A percentile compares a stretch with the other conserved stretches of the same genome.
These are phyloP conservation scores for Yamadazyma sp. DNA, from an alignment of 805 yeast species.

Conservation along the genomic window DNA sequence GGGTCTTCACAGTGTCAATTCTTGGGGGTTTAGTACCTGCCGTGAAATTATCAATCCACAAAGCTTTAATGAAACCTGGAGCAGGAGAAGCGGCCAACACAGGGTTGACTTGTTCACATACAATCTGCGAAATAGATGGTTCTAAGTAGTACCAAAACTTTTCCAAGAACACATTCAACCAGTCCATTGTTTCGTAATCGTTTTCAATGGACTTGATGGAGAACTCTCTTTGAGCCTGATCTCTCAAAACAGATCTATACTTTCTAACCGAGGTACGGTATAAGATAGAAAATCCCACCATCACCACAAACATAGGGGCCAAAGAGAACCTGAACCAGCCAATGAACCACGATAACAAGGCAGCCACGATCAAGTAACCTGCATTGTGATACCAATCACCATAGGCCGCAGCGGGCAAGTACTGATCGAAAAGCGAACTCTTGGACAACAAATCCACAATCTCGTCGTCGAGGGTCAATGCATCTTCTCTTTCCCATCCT, in stretches of 20 bases:
- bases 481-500: conserved; percentile 74
- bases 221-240: conserved; percentile 81
- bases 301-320: conserved; percentile 77
- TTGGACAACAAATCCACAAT: conserved; percentile 65
- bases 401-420: conserved; percentile 70
- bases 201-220: conserved; percentile 78
- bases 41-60: conserved; percentile 87
- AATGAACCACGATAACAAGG: conserved; percentile 69
- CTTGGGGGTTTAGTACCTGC: conserved; percentile 96
- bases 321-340: conserved; percentile 78
- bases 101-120: conserved; percentile 82
- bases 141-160: conserved; percentile 92
- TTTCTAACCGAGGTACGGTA: conserved; percentile 84
- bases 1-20: conserved; percentile 84
- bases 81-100: conserved; percentile 71
- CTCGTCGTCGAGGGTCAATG: conserved; percentile 66
- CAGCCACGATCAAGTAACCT: conserved; percentile 67
- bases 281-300: conserved; percentile 59
- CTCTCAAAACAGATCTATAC: conserved; percentile 72
- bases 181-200: conserved; percentile 92
- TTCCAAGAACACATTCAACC: conserved; percentile 87
- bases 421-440: conserved; percentile 72
- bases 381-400: conserved; percentile 97
- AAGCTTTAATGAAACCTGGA: conserved; percentile 79
- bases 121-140: conserved; percentile 84